Evolutionary conservation across 805 yeast genomes (phyloP).

Genomic region (Sugiyamaella marilandica): DNA sequence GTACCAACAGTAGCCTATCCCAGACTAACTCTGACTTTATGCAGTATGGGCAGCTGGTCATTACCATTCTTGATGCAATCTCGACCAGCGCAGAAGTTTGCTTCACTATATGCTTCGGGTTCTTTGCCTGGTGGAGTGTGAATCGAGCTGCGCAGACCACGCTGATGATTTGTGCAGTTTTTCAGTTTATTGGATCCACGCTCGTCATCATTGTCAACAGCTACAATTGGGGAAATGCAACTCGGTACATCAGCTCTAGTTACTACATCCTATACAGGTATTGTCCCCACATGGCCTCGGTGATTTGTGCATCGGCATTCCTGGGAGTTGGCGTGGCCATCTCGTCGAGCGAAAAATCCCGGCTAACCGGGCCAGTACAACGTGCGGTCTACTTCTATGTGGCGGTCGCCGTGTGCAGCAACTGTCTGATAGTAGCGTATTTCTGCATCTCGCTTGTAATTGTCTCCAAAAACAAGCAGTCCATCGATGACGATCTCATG

Average conservation of each 20-base stretch:
- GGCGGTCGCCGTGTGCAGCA: conserved; percentile 11
- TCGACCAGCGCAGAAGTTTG: conserved; percentile 1
- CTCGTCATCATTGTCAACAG: conserved; percentile 4
- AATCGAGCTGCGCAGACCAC: not conserved
- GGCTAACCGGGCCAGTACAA: conserved; percentile 20
- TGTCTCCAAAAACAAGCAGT: not conserved
- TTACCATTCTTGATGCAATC: conserved; percentile 1
- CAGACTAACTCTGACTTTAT: not conserved
- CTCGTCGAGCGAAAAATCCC: conserved; percentile 21
- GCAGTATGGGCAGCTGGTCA: not conserved
- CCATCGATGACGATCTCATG: not conserved
- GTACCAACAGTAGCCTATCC: not conserved
- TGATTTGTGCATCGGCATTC: conserved; percentile 23
- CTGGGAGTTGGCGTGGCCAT: conserved; percentile 24
- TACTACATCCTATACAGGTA: not conserved
- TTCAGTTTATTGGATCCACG: conserved; percentile 6
- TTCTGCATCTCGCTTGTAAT: conserved; percentile 20
- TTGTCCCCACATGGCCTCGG: conserved; percentile 1
- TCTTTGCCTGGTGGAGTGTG: conserved; percentile 8
- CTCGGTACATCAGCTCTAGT: not conserved
- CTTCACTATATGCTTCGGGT: conserved; percentile 4
- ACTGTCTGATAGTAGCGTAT: conserved; percentile 21
- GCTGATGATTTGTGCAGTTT: conserved; percentile 4
- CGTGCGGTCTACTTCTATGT: conserved; percentile 18
- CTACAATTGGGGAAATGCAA: not conserved